These are phyloP conservation scores for Meyerozyma carpophila DNA, from an alignment of 1,139 yeast genomes.

Conservation along the genomic window DNA sequence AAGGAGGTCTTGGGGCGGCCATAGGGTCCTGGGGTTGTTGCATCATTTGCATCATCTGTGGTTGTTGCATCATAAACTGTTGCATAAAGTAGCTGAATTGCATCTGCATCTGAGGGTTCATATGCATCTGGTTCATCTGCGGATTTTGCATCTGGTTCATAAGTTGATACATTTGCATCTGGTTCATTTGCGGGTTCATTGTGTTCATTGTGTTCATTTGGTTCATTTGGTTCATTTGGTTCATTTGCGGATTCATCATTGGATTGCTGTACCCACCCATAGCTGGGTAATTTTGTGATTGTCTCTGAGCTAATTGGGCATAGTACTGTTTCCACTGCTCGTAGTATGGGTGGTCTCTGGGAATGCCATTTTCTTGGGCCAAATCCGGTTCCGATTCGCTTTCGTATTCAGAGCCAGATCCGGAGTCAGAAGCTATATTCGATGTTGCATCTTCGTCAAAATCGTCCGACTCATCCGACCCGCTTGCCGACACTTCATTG, in stretches of 20 bases:
- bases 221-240: no score
- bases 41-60: constrained; percentile 3
- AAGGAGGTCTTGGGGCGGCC: not conserved
- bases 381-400: not conserved
- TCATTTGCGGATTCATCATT: not conserved
- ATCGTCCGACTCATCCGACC: not conserved
- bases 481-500: no score
- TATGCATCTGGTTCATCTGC: constrained; percentile 9
- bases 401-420: constrained; percentile 44
- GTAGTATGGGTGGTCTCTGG: constrained; percentile 9
- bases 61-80: constrained; percentile 8
- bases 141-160: constrained; percentile 7
- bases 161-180: not conserved
- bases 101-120: constrained; percentile 4
- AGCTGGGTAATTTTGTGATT: no score
- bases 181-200: not conserved
- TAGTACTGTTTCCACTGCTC: constrained; percentile 13
- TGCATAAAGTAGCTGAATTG: constrained; percentile 5
- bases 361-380: not conserved
- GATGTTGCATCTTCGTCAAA: not conserved
- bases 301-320: constrained; percentile 7
- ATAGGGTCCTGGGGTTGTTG: constrained; percentile 3
- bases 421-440: constrained; percentile 7
- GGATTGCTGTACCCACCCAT: not conserved
- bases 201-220: no score